Evolutionary conservation across 2,329 filamentous ascomycete genomes (phyloP).

Genomic region (Leptodontidium sp.): DNA sequence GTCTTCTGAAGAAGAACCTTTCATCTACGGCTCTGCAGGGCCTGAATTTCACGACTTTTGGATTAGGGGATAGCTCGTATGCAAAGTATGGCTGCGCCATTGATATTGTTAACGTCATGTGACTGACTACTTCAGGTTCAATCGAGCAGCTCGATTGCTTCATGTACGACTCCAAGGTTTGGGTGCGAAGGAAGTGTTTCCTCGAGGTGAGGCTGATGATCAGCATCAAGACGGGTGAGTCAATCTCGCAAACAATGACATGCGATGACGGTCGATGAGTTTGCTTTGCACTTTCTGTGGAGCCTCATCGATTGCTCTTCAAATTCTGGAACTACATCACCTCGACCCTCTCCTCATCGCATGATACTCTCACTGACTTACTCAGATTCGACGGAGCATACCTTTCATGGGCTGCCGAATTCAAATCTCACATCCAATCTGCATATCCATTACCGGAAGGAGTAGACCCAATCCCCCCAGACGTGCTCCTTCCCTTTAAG

Average conservation of each 20-base stretch:
- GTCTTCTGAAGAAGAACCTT: conserved; percentile 80
- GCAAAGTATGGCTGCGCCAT: conserved; percentile 67
- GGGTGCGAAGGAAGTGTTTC: conserved; percentile 78
- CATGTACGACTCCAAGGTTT: conserved; percentile 85
- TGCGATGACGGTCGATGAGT: neutral
- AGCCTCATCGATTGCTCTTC: neutral
- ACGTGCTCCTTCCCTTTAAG: conserved; percentile 78
- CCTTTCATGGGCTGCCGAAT: conserved; percentile 75
- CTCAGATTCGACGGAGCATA: conserved; percentile 82
- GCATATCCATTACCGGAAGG: conserved; percentile 74
- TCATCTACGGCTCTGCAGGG: conserved; percentile 72
- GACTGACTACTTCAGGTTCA: conserved; percentile 67
- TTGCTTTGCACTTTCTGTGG: neutral
- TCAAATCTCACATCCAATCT: conserved; percentile 72
- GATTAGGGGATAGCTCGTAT: conserved; percentile 94
- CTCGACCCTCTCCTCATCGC: neutral
- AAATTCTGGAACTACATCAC: neutral
- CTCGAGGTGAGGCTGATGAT: conserved; percentile 88
- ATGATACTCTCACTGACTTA: neutral
- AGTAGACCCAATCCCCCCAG: conserved; percentile 74
- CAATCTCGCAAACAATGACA: neutral
- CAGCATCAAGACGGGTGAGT: conserved; percentile 89
- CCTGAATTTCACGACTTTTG: conserved; percentile 84
- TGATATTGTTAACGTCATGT: conserved; percentile 11
- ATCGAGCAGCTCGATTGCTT: conserved; percentile 90